These are phyloP conservation scores for Glomus cerebriforme DNA, from an alignment of 192 early-diverging fungal genomes.

Conservation along the genomic window DNA sequence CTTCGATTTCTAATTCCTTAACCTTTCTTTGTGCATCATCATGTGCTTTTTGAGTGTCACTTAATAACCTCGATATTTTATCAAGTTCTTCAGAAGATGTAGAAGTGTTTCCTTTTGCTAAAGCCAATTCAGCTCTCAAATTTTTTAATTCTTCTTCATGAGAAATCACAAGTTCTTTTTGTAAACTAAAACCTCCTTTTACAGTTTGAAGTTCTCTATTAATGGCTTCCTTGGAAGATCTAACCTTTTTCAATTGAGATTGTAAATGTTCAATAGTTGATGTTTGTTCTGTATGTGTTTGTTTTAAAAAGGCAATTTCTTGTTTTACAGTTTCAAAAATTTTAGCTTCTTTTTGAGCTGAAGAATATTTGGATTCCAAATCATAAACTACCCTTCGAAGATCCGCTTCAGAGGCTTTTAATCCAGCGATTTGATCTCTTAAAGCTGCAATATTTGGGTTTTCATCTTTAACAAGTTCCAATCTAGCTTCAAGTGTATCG, in stretches of 20 bases:
- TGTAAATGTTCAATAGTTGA: slow-evolving; percentile 19
- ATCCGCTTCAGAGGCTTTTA: slow-evolving; percentile 14
- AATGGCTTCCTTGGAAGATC: slow-evolving; percentile 4
- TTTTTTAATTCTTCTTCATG: slow-evolving; percentile 17
- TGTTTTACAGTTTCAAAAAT: slow-evolving; percentile 21
- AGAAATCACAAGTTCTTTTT: slow-evolving; percentile 20
- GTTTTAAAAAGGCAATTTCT: slow-evolving; percentile 5
- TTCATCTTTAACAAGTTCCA: slow-evolving; percentile 15
- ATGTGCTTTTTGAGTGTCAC: slow-evolving; percentile 8
- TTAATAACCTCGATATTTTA: slow-evolving; percentile 10
- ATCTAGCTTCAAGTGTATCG: slow-evolving; percentile 1
- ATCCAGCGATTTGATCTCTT: slow-evolving; percentile 15
- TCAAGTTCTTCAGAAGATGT: slow-evolving; percentile 10
- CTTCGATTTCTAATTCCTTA: slow-evolving; percentile 20
- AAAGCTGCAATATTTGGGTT: slow-evolving; percentile 8
- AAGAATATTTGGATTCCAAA: slow-evolving; percentile 3
- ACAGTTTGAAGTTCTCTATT: slow-evolving; percentile 22
- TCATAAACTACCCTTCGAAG: slow-evolving; percentile 11
- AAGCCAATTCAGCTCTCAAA: slow-evolving; percentile 10
- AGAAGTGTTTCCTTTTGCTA: not conserved
- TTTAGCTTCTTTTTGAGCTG: slow-evolving; percentile 14
- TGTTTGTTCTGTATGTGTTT: not conserved
- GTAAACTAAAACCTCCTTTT: slow-evolving; percentile 16
- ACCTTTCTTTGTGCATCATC: slow-evolving; percentile 14
- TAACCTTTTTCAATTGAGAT: slow-evolving; percentile 15